phyloP scores from a whole-genome alignment of 495 filamentous ascomycete species.

The Penicillium argentinense region DNA sequence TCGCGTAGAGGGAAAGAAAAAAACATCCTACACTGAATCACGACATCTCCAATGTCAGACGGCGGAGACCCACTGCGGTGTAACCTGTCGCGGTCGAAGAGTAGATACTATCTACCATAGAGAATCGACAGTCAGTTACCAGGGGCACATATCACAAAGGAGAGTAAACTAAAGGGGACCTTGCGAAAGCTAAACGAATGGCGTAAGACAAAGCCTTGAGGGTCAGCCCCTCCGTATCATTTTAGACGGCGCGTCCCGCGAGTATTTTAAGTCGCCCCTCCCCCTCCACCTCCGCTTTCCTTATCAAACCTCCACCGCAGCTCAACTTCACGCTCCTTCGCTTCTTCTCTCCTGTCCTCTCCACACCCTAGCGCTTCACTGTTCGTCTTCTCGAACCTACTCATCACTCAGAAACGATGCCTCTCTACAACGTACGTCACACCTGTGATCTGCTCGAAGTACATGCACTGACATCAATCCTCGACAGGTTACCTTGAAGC shows the following conservation, averaged over 20 bases:
- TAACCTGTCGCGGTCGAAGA: constrained; percentile 1
- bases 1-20: background rate
- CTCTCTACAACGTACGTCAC: constrained; percentile 66
- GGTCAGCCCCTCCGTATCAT: no score
- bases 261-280: constrained; percentile 18
- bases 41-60: constrained; percentile 10
- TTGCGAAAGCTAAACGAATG: no score
- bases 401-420: no score
- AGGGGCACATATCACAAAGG: no score
- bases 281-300: constrained; percentile 10
- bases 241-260: no score
- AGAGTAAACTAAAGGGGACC: no score
- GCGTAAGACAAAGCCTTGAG: no score
- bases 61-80: constrained; percentile 6
- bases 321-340: background rate
- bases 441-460: background rate
- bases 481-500: constrained; percentile 75
- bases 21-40: constrained; percentile 6
- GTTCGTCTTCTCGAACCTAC: background rate
- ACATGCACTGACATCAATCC: constrained; percentile 18
- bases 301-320: constrained; percentile 12
- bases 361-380: background rate
- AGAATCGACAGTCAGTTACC: background rate
- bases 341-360: constrained; percentile 1
- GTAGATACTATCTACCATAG: background rate